A percentile compares a stretch with the other conserved stretches of the same genome.
Evolutionary conservation across 257 asterid species (phyloP).

Genomic region (Schizonepeta tenuifolia): DNA sequence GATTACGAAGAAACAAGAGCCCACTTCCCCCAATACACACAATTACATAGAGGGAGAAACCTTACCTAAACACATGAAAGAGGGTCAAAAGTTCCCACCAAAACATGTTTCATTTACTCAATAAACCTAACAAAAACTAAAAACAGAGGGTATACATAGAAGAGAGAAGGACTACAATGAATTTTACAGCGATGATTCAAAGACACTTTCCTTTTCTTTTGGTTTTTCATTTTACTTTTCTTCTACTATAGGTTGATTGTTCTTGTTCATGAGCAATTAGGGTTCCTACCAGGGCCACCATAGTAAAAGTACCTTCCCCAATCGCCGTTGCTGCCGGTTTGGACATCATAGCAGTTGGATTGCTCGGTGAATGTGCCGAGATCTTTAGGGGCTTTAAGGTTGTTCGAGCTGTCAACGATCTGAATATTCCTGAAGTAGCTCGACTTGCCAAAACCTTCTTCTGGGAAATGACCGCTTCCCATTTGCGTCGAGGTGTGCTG

Average conservation of each 20-base stretch:
- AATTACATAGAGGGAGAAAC: conserved; percentile 49
- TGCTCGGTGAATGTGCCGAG: conserved; percentile 76
- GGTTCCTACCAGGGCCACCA: conserved; percentile 90
- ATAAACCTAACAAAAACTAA: conserved; percentile 45
- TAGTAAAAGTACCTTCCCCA: conserved; percentile 86
- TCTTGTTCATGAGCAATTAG: conserved; percentile 58
- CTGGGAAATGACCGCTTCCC: conserved; percentile 92
- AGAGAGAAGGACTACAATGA: conserved; percentile 39
- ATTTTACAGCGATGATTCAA: conserved; percentile 40
- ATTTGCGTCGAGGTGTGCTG: conserved; percentile 80
- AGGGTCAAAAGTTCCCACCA: neutral
- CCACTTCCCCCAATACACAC: conserved; percentile 42
- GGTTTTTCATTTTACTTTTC: neutral
- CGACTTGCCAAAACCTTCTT: conserved; percentile 82
- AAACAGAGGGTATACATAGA: conserved; percentile 17
- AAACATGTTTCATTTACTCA: neutral
- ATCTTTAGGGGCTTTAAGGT: conserved; percentile 70
- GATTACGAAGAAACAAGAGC: conserved; percentile 50
- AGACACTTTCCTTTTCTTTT: conserved; percentile 10
- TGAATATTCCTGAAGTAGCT: conserved; percentile 82
- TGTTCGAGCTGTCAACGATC: conserved; percentile 79
- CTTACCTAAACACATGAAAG: conserved; percentile 27
- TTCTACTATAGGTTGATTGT: conserved; percentile 10
- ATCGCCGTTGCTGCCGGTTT: conserved; percentile 66
- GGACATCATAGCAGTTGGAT: conserved; percentile 81